Percentiles rank a stretch among this genome's conserved stretches.
phyloP scores from a whole-genome alignment of 306 rosid genomes.

The Sechiopsis laciniata region DNA sequence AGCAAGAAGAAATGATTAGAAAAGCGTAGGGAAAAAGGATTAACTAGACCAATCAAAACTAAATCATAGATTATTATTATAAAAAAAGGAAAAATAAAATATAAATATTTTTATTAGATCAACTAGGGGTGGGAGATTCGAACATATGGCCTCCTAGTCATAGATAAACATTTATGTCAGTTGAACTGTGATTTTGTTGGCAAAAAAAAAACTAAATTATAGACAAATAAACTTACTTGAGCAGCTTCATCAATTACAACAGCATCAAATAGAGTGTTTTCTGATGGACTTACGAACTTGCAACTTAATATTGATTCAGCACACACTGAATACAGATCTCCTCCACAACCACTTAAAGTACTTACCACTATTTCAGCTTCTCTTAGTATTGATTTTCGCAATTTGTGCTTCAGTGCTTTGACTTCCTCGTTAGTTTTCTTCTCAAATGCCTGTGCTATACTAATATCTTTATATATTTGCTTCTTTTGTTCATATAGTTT shows the following conservation, averaged over 20 bases:
- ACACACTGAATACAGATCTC: constrained; percentile 83
- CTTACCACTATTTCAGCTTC: constrained; percentile 90
- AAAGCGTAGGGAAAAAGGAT: constrained; percentile 21
- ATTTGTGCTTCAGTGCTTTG: constrained; percentile 53
- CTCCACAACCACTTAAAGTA: constrained; percentile 91
- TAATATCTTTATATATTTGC: constrained; percentile 75
- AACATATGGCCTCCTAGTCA: too few relatives aligned
- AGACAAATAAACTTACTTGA: constrained; percentile 51
- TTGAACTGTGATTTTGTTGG: too few relatives aligned
- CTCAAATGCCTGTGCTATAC: constrained; percentile 65
- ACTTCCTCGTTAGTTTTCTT: constrained; percentile 73
- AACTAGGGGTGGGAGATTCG: too few relatives aligned
- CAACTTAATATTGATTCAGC: constrained; percentile 63
- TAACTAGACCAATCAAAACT: not conserved
- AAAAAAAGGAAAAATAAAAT: constrained; percentile 8
- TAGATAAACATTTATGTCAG: too few relatives aligned
- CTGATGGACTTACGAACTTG: constrained; percentile 75
- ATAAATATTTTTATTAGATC: not conserved
- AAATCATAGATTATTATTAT: not conserved
- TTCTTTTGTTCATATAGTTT: constrained; percentile 83
- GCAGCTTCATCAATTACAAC: constrained; percentile 95
- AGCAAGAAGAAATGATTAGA: constrained; percentile 23
- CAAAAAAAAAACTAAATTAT: constrained; percentile 12
- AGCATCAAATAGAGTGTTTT: constrained; percentile 80
- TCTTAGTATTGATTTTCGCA: constrained; percentile 79